phyloP scores from a whole-genome alignment of 768 basidiomycete genomes.

The Termitomyces sp. region DNA sequence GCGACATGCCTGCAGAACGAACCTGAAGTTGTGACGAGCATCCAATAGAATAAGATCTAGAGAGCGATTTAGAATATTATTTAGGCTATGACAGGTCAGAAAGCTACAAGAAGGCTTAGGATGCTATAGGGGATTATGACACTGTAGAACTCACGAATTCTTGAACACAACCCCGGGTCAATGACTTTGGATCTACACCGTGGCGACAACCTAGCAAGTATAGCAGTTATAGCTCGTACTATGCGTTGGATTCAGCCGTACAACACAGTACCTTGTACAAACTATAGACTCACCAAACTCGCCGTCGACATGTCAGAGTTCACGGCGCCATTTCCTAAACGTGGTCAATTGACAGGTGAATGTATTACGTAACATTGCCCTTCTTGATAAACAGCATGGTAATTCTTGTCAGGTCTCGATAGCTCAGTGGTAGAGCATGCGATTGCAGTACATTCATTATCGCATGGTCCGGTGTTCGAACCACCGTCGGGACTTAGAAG shows the following conservation, averaged over 20 bases:
- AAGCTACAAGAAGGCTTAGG: neutral
- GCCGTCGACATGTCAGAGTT: neutral
- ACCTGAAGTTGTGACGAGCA: neutral
- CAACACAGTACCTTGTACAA: neutral
- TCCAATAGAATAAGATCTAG: neutral
- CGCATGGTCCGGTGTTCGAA: slow-evolving; percentile 13
- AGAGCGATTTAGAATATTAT: neutral
- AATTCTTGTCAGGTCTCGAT: slow-evolving; percentile 9
- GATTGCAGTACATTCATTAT: slow-evolving; percentile 6
- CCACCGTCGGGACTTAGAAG: slow-evolving; percentile 11
- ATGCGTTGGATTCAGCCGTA: neutral
- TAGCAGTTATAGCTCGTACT: neutral
- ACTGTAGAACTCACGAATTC: neutral
- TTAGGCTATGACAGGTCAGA: neutral
- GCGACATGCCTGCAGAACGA: neutral
- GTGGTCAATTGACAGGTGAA: too few relatives aligned
- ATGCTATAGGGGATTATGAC: neutral
- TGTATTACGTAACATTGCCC: too few relatives aligned
- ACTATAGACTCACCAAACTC: neutral
- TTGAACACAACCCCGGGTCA: neutral
- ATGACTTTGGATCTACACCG: neutral
- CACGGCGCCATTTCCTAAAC: too few relatives aligned
- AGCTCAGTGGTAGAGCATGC: slow-evolving; percentile 14
- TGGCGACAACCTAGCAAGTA: neutral
- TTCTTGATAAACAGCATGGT: too few relatives aligned